These are phyloP conservation scores for Closterium sp. DNA, from an alignment of 139 green algal genomes.

Conservation along the genomic window DNA sequence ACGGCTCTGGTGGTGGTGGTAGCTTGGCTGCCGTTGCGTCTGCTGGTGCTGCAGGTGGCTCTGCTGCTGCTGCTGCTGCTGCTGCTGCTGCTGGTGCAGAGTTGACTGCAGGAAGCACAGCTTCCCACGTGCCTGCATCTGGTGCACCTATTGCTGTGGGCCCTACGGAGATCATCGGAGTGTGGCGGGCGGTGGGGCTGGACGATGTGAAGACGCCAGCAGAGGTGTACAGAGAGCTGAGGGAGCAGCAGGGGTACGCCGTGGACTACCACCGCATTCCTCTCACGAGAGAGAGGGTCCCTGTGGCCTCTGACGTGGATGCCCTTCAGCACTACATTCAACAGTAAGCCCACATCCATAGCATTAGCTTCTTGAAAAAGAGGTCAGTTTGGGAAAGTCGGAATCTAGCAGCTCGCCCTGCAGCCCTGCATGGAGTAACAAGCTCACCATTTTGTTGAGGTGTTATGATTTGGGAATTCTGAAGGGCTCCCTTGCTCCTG, in stretches of 20 bases:
- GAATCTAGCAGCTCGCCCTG: no score
- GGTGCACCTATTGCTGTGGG: neutral
- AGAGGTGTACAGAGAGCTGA: slow-evolving; percentile 14
- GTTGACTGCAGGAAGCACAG: neutral
- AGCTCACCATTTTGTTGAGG: no score
- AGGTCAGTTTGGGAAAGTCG: no score
- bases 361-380: no score
- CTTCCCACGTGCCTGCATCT: neutral
- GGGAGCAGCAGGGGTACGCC: neutral
- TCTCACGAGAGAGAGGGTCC: slow-evolving; percentile 13
- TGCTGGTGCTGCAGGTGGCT: no score
- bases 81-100: no score
- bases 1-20: no score
- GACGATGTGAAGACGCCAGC: slow-evolving; percentile 17
- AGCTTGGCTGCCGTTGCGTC: no score
- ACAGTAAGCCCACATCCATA: neutral
- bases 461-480: no score
- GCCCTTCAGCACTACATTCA: slow-evolving; percentile 1
- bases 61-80: no score
- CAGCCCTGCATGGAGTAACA: no score
- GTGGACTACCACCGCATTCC: slow-evolving; percentile 25
- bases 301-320: slow-evolving; percentile 21
- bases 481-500: no score
- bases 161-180: slow-evolving; percentile 17
- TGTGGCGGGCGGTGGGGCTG: slow-evolving; percentile 4